Conservation (phyloP, 768 basidiomycete genomes). For the Hericium coralloides region DNA sequence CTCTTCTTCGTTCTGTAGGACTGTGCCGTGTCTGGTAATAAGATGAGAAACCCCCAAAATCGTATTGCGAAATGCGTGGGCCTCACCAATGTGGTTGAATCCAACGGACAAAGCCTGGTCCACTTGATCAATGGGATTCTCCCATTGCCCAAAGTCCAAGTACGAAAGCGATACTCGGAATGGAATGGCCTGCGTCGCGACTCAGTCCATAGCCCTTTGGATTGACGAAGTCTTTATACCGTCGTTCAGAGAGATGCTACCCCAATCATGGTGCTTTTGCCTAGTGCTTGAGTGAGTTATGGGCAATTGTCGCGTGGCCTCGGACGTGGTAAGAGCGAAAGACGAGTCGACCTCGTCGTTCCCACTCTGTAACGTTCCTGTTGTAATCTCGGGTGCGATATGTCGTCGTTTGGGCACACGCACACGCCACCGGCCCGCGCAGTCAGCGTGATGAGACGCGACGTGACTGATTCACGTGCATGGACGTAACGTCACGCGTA, state of each 20-base stretch:
- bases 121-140: conserved; percentile 41
- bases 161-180: conserved; percentile 51
- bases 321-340: too few relatives aligned
- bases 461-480: background rate
- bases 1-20: conserved; percentile 50
- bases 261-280: conserved; percentile 44
- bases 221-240: conserved; percentile 23
- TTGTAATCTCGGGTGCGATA: too few relatives aligned
- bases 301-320: too few relatives aligned
- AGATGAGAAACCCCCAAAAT: background rate
- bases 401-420: too few relatives aligned
- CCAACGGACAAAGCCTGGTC: conserved; percentile 55
- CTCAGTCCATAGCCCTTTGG: background rate
- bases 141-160: conserved; percentile 56
- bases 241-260: conserved; percentile 48
- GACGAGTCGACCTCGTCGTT: too few relatives aligned
- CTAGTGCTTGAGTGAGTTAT: background rate
- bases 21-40: conserved; percentile 46
- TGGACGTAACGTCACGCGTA: background rate
- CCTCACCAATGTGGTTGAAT: conserved; percentile 53
- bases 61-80: background rate
- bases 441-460: background rate
- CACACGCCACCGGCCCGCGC: background rate
- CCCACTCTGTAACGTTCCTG: too few relatives aligned
- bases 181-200: conserved; percentile 29